Base-by-base conservation (phyloP, 257 asterid species). In the Thymus quinquecostatus region DNA sequence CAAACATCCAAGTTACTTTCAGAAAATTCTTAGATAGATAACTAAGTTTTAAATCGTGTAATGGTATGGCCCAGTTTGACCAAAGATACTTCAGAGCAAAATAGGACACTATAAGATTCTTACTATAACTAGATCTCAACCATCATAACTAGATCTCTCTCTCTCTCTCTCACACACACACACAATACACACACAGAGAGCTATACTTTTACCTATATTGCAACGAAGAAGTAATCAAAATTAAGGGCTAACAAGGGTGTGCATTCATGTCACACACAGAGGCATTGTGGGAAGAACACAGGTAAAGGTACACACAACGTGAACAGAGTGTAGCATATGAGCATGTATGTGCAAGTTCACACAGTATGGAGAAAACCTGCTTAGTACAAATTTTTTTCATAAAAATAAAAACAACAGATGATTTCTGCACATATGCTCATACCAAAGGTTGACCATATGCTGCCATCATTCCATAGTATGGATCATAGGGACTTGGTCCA, bases 361-460 rank as follows among this genome's bases (percentile, higher is more conserved):
- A 68, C 41, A n/a, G 36, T 54, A 11, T 63, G 33, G 4, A 60
- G 40, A 29, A 29, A 66, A 10, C 8, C 36, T 48, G 64, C 69
- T 34, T 4, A 30, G 10, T 66, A 12, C 47, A 48, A 68, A 36
- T 4, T 58, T 49, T 9, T 64, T 43, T 2, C 2, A 2, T 3
- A 61, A 69, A 48, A 40, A 29, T 47, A 32, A n/a, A 21, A 44
- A 55, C 40, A 36, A 51, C 33, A 47, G 53, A 40, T 36, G 2
- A 67, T 28, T 43, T 40, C 32, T 58, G 5, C 68, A 48, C 41
- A 55, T 21, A 68, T 62, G 21, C 65, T 41, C 87, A 49, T 88
- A 88, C 97, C 95, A 88, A 75, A 66, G 91, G 95, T 69, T 90
- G 96, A 40, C 95, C 96, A 80, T 83, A 90, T 70, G 91, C 82